Base-by-base conservation (phyloP, 495 filamentous ascomycete genomes). In the Recurvomyces mirabilis region DNA sequence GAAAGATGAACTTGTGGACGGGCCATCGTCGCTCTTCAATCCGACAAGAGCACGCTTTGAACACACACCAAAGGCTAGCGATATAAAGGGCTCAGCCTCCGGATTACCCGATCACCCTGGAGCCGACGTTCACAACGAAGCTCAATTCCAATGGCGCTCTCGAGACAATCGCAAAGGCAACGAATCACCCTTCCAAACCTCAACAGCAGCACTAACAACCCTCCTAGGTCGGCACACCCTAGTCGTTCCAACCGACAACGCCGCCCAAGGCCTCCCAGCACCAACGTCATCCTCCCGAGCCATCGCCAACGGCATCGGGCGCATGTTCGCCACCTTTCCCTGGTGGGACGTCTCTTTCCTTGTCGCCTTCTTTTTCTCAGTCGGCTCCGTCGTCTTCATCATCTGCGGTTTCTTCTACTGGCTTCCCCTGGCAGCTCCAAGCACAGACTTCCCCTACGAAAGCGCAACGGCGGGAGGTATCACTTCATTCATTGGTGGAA, bases 151-250 rank as follows among this genome's bases (percentile, higher is more conserved):
- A 41, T 78, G 72, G 72, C 71, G 73, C 12, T 77, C 78, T 31
- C 71, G 81, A 13, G 78, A 84, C 58, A 82, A 81, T 54, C 68
- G 79, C 32, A 84, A 84, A 63, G 76, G 80, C 18, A n/a, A n/a
- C n/a, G n/a, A n/a, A n/a, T n/a, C n/a, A n/a, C n/a, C n/a, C n/a
- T n/a, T n/a, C n/a, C n/a, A n/a, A n/a, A n/a, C n/a, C n/a, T n/a
- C n/a, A n/a, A n/a, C n/a, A n/a, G n/a, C n/a, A n/a, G n/a, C n/a
- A n/a, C n/a, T n/a, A n/a, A n/a, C n/a, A n/a, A n/a, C n/a, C n/a
- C n/a, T n/a, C n/a, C n/a, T n/a, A n/a, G n/a, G n/a, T n/a, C 67
- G 81, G n/a, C 80, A 84, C 59, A 64, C 74, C 13, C 54, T 81
- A 1, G 46, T 66, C 2, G 59, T 83, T 36, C 15, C 43, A 1